These are phyloP conservation scores for Ogataea wickerhamii DNA, from an alignment of 805 yeast species.

Conservation along the genomic window DNA sequence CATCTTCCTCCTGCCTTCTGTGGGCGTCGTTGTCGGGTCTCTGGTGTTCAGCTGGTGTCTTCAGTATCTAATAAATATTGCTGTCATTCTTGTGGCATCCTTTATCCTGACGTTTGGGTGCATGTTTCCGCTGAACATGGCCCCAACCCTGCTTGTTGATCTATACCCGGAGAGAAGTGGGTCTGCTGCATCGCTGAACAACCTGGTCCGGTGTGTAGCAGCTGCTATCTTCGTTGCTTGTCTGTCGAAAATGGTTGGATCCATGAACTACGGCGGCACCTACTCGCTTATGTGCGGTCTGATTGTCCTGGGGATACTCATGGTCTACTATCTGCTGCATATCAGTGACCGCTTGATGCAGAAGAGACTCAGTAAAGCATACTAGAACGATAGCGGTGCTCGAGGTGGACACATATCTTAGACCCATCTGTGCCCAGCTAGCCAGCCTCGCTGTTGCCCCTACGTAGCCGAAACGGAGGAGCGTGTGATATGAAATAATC, in stretches of 20 bases:
- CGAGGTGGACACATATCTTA: no score
- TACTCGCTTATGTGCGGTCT: conserved; percentile 67
- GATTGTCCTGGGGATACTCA: conserved; percentile 9
- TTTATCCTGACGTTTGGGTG: conserved; percentile 57
- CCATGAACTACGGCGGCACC: conserved; percentile 70
- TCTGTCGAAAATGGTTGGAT: conserved; percentile 52
- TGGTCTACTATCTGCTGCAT: conserved; percentile 16
- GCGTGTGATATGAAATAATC: no score
- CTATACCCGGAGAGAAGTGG: conserved; percentile 67
- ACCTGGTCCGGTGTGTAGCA: conserved; percentile 66
- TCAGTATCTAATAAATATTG: conserved; percentile 41
- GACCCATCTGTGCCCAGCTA: no score
- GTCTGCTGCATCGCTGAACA: conserved; percentile 69
- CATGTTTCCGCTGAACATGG: conserved; percentile 53
- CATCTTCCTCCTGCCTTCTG: conserved; percentile 42
- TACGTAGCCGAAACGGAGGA: no score
- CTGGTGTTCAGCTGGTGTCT: conserved; percentile 75
- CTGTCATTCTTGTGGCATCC: conserved; percentile 56
- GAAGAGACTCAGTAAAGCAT: no score
- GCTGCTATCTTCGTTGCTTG: conserved; percentile 72
- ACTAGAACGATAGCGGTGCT: no score
- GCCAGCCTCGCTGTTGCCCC: no score
- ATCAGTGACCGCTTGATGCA: conserved; percentile 19
- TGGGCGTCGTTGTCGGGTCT: conserved; percentile 35
- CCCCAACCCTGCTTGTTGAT: conserved; percentile 72